Conservation (phyloP, 2,329 filamentous ascomycete species). For the Colletotrichum chlorophyti region DNA sequence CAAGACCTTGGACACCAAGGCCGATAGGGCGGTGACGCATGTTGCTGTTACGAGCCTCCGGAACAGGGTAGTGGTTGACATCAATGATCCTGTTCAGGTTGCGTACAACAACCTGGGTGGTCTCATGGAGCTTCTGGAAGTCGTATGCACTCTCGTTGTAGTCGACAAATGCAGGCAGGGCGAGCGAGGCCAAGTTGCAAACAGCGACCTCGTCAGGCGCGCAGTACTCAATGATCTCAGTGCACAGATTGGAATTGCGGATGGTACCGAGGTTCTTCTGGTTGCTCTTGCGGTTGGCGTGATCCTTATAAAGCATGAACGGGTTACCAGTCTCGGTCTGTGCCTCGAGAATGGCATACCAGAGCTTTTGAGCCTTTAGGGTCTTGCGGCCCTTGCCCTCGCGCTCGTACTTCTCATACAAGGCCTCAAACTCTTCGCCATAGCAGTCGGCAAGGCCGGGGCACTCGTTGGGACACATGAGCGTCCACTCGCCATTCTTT, state of each 20-base stretch:
- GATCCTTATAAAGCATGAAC: constrained; percentile 99
- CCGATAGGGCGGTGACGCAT: constrained; percentile 96
- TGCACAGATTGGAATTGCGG: constrained; percentile 98
- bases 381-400: constrained; percentile 89
- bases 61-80: constrained; percentile 97
- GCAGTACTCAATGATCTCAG: constrained; percentile 97
- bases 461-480: constrained; percentile 98
- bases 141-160: constrained; percentile 85
- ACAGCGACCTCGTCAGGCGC: constrained; percentile 98
- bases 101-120: constrained; percentile 87
- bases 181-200: constrained; percentile 95
- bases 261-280: constrained; percentile 99
- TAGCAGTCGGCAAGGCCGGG: constrained; percentile 95
- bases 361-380: constrained; percentile 97
- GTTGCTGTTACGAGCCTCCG: constrained; percentile 93
- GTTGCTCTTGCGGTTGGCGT: constrained; percentile 99
- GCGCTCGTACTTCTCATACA: constrained; percentile 92
- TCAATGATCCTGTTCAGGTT: constrained; percentile 99
- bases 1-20: constrained; percentile 96
- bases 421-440: constrained; percentile 93
- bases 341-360: constrained; percentile 97
- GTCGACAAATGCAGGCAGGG: constrained; percentile 90
- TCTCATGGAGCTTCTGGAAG: constrained; percentile 96
- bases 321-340: constrained; percentile 99
- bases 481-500: constrained; percentile 94